Conservation (phyloP, 257 asterid genomes). For the Przewalskia tangutica region DNA sequence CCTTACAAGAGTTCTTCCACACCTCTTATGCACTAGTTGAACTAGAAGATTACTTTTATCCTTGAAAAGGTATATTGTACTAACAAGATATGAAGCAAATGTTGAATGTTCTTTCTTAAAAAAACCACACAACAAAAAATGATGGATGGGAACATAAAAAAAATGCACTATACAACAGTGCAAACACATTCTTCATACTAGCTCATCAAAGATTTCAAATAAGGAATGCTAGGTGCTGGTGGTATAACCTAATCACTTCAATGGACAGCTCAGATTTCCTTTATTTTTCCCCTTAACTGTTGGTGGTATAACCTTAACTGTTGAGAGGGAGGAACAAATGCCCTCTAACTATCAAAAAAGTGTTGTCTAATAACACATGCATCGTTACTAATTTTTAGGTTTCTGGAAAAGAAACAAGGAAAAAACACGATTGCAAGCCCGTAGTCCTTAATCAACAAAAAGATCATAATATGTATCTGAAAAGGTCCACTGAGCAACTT, state of each 20-base stretch:
- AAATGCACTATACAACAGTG: neutral
- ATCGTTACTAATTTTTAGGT: neutral
- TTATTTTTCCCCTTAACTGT: neutral
- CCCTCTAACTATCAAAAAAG: neutral
- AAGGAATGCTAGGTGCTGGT: neutral
- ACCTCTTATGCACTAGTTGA: neutral
- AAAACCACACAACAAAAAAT: neutral
- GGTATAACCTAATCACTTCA: neutral
- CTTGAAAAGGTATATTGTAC: neutral
- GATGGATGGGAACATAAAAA: neutral
- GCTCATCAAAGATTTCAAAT: neutral
- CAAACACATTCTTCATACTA: no score
- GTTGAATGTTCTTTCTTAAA: neutral
- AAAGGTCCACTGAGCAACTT: slow-evolving; percentile 11
- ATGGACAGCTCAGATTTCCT: neutral
- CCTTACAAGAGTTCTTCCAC: neutral
- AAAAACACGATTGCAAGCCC: neutral
- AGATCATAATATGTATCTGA: neutral
- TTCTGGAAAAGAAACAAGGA: neutral
- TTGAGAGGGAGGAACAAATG: neutral
- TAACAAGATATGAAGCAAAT: neutral
- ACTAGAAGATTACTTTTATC: neutral
- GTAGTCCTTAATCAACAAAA: no score
- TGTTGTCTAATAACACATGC: neutral
- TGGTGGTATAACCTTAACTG: no score